Conservation (phyloP, 225 moss, liverwort and hornwort genomes). For the Bryum argenteum region DNA sequence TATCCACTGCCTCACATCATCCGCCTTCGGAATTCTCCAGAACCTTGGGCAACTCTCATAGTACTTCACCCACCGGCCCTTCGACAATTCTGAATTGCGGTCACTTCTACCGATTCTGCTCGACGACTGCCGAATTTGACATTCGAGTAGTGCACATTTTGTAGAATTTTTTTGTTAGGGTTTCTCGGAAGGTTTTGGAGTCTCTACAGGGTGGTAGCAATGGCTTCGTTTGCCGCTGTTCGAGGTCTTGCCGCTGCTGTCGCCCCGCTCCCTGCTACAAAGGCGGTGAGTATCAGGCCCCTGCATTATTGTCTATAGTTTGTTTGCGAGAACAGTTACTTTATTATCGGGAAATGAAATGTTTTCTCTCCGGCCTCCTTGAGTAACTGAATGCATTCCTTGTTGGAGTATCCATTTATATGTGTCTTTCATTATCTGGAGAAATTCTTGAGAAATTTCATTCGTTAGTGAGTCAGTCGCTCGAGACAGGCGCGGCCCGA, state of each 20-base stretch:
- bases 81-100: not conserved
- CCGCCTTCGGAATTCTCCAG: conserved; percentile 7
- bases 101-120: not conserved
- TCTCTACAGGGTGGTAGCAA: not conserved
- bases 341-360: too few species aligned
- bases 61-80: not conserved
- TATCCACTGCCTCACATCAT: not conserved
- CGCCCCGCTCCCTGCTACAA: conserved; percentile 12
- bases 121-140: not conserved
- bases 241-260: conserved; percentile 16
- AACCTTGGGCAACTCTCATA: not conserved
- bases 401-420: not conserved
- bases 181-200: not conserved
- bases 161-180: conserved; percentile 12
- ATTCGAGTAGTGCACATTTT: not conserved
- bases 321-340: too few species aligned
- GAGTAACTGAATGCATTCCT: too few species aligned
- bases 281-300: conserved; percentile 8
- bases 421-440: not conserved
- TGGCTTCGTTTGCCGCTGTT: conserved; percentile 26
- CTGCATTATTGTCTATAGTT: not conserved
- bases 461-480: not conserved
- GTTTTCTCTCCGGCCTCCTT: too few species aligned
- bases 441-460: not conserved
- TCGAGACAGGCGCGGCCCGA: not conserved